phyloP scores from a whole-genome alignment of 805 yeast species.

The Lipomyces sp. region DNA sequence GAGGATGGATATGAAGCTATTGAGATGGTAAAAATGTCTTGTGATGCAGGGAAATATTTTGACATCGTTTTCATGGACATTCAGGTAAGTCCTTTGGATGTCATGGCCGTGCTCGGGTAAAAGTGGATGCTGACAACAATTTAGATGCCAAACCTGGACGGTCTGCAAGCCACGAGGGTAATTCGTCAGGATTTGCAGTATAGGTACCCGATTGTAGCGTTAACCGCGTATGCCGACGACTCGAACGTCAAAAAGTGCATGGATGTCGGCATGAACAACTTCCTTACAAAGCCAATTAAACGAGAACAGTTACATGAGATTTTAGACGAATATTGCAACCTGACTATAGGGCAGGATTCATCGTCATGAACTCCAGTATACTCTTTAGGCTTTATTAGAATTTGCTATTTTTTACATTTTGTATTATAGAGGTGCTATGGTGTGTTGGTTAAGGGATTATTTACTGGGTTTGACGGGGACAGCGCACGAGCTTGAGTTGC shows the following conservation, averaged over 20 bases:
- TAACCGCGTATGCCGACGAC: slow-evolving; percentile 95
- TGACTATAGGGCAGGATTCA: neutral
- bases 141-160: slow-evolving; percentile 88
- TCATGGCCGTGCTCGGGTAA: neutral
- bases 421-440: neutral
- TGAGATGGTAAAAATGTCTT: slow-evolving; percentile 59
- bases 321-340: slow-evolving; percentile 21
- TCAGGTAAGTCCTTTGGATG: slow-evolving; percentile 49
- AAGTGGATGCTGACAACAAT: neutral
- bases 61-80: slow-evolving; percentile 94
- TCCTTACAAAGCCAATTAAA: slow-evolving; percentile 84
- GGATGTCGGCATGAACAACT: slow-evolving; percentile 91
- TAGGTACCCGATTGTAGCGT: slow-evolving; percentile 81
- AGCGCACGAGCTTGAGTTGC: neutral
- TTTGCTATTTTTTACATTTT: neutral
- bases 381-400: too few relatives aligned
- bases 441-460: neutral
- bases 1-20: slow-evolving; percentile 92
- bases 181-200: slow-evolving; percentile 68
- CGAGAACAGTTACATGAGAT: slow-evolving; percentile 60
- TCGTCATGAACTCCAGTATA: neutral
- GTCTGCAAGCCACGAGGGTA: slow-evolving; percentile 76
- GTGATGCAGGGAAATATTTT: slow-evolving; percentile 46
- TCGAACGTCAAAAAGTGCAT: slow-evolving; percentile 84
- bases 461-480: neutral